Evolutionary conservation across 805 yeast species (phyloP).

Genomic region (Kockiozyma suomiensis): DNA sequence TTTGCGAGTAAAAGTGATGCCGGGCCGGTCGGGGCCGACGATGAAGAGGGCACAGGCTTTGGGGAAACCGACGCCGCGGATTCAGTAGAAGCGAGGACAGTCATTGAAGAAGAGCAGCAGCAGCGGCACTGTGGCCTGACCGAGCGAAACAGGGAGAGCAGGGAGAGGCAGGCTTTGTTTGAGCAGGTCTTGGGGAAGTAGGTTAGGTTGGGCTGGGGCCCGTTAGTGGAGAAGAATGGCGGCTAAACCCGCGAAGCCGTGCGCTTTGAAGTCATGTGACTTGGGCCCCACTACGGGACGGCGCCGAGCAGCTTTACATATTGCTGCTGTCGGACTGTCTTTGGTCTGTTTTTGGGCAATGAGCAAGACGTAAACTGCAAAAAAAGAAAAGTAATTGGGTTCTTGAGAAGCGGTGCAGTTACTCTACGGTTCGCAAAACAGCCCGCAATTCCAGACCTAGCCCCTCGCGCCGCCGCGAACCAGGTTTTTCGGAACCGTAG

Average conservation of each 20-base stretch:
- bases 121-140: not conserved
- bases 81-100: not conserved
- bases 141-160: too few species aligned
- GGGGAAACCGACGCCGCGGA: not conserved
- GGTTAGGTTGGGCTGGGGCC: not conserved
- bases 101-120: not conserved
- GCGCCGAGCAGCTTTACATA: not conserved
- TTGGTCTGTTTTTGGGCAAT: too few species aligned
- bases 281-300: not conserved
- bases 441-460: too few species aligned
- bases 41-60: not conserved
- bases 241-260: not conserved
- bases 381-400: too few species aligned
- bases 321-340: too few species aligned
- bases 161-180: not conserved
- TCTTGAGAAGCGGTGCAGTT: too few species aligned
- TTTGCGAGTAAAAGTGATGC: not conserved
- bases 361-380: too few species aligned
- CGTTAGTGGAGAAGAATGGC: not conserved
- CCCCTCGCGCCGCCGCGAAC: too few species aligned
- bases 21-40: conserved; percentile 5
- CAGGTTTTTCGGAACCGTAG: too few species aligned
- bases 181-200: not conserved
- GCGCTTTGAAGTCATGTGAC: not conserved
- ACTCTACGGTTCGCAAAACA: too few species aligned